Evolutionary conservation across 164 flowering plant species (phyloP), one percentile per base, ranked within the genome.

Genomic region (Vitis labrusca): DNA sequence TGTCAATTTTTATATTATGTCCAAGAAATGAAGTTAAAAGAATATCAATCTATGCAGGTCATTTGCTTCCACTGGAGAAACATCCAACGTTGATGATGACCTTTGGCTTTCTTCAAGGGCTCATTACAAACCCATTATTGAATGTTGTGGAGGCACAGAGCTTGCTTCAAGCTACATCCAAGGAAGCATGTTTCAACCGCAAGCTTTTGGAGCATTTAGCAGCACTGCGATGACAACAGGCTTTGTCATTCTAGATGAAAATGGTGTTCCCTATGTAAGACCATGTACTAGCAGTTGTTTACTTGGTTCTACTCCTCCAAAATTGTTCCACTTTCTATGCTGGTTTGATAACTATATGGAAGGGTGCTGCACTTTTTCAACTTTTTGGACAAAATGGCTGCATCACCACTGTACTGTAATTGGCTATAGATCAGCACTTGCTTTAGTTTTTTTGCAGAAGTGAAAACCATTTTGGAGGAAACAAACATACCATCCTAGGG

Each of bases 111-210:
- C 97, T 69, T 91, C 99, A 29, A 84, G 83, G 77, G 80, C 95
- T 32, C 86, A 71, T 77, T 93, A 93, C 79, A 88, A 68, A 47
- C 97, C 98, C 9, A 63, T 96, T 61, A 73, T 92, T 72, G 99
- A 96, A 79, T 83, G 86, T 64, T 96, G 99, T 79, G 99, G 99
- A 19, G 98, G 98, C 67, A 89, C 98, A 30, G 98, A 96, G 77
- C 95, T 93, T 60, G 80, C 92, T 50, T 87, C 97, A 64, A 63
- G 84, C 54, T 96, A 91, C 71, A 80, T 93, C 68, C 76, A 71
- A 68, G 99, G 97, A 69, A 83, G 77, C 68, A 58, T 77, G 60
- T 67, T 90, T 75, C 98, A 93, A 77, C 97, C 97, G 49, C 99
- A 95, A 73, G 95, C 92, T 27, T 93, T 95, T 79, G 99, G 89